Conservation (phyloP, 1,284 basidiomycete genomes). For the Apiotrichum gracile region DNA sequence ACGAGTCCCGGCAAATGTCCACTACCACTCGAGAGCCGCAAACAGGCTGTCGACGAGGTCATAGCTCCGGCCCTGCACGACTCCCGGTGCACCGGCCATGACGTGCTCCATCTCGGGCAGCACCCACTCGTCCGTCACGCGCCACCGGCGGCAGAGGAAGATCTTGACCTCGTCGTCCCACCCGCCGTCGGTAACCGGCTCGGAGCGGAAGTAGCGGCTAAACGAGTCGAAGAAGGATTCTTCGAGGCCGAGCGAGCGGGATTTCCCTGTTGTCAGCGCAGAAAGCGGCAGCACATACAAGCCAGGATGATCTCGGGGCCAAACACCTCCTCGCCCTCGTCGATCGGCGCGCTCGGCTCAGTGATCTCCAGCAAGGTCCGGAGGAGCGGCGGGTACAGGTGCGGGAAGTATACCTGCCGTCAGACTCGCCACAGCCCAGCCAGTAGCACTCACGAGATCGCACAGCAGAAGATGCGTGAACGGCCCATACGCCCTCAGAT, state of each 20-base stretch:
- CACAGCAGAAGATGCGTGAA: constrained; percentile 42
- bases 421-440: neutral
- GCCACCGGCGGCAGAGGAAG: constrained; percentile 41
- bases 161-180: constrained; percentile 30
- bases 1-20: neutral
- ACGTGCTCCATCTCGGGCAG: constrained; percentile 29
- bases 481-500: constrained; percentile 15
- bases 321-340: constrained; percentile 11
- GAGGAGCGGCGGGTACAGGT: constrained; percentile 40
- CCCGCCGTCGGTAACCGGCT: constrained; percentile 29
- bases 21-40: constrained; percentile 33
- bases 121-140: constrained; percentile 29
- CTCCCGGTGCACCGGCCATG: constrained; percentile 35
- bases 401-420: constrained; percentile 42
- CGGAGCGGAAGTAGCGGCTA: constrained; percentile 32
- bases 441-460: constrained; percentile 34
- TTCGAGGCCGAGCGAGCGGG: constrained; percentile 39
- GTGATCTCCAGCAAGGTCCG: constrained; percentile 38
- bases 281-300: too few relatives aligned
- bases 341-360: constrained; percentile 12
- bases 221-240: constrained; percentile 44
- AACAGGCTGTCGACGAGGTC: constrained; percentile 37
- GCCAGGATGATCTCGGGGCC: constrained; percentile 42
- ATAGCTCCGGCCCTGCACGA: constrained; percentile 31
- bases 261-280: constrained; percentile 37